These are phyloP conservation scores for Boeremia exigua DNA, from an alignment of 2,329 filamentous ascomycete genomes.

Conservation along the genomic window DNA sequence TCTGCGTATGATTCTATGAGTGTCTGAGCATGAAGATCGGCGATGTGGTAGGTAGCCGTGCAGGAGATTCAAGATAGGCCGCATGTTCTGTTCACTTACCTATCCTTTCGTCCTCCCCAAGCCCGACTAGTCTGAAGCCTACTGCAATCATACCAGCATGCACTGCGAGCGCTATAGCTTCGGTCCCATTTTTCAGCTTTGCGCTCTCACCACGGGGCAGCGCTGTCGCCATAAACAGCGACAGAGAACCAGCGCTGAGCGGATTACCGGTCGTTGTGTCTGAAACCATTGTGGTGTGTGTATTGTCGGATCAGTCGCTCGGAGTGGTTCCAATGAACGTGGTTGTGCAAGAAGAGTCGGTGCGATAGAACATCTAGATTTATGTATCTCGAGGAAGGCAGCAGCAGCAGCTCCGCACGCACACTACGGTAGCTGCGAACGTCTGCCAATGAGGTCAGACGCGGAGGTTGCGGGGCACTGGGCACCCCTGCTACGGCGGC, in stretches of 20 bases:
- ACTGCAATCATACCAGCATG: conserved; percentile 84
- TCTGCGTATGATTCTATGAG: conserved; percentile 63
- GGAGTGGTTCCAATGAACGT: background rate
- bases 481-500: conserved; percentile 6
- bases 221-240: conserved; percentile 52
- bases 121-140: conserved; percentile 80
- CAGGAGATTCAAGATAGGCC: background rate
- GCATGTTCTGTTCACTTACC: conserved; percentile 54
- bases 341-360: background rate
- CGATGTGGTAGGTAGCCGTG: conserved; percentile 14
- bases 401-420: background rate
- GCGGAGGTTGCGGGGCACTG: conserved; percentile 22
- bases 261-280: conserved; percentile 48
- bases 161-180: conserved; percentile 81
- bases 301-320: background rate
- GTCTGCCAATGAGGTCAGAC: conserved; percentile 27
- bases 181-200: conserved; percentile 71
- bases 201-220: conserved; percentile 49
- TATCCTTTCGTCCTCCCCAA: conserved; percentile 80
- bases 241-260: conserved; percentile 52
- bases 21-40: conserved; percentile 27
- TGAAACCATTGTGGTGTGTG: conserved; percentile 30
- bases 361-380: background rate
- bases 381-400: conserved; percentile 1
- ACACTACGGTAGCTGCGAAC: background rate